Evolutionary conservation across 331 rosid species (phyloP).

Genomic region (Malus hybrid): DNA sequence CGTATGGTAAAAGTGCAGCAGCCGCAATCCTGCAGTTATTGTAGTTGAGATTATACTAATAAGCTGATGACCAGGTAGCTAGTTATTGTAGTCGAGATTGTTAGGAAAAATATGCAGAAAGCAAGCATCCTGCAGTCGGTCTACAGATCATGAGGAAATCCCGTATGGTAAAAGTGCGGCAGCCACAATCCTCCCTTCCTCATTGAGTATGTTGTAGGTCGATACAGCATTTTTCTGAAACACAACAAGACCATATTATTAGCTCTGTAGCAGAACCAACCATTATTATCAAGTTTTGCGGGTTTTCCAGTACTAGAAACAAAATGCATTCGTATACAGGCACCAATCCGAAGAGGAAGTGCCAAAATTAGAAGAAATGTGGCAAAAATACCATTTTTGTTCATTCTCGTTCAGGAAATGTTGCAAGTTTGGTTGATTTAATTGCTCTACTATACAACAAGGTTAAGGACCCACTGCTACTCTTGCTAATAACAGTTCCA

Average conservation of each 20-base stretch:
- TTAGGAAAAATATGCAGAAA: background rate
- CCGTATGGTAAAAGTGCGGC: slow-evolving; percentile 85
- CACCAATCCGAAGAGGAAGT: background rate
- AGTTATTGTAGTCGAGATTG: background rate
- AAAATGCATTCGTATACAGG: background rate
- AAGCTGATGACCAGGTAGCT: no score
- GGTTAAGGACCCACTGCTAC: background rate
- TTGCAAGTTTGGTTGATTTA: background rate
- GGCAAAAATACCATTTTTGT: background rate
- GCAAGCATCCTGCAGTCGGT: background rate
- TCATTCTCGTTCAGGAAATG: background rate
- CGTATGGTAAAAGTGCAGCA: no score
- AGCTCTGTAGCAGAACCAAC: background rate
- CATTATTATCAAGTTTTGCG: no score
- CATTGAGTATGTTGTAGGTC: slow-evolving; percentile 85
- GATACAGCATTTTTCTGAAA: slow-evolving; percentile 75
- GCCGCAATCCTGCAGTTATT: no score
- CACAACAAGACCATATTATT: background rate
- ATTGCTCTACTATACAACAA: background rate
- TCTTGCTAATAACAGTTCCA: no score
- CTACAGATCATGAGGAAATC: slow-evolving; percentile 53
- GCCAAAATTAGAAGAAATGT: background rate
- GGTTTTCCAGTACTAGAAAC: background rate
- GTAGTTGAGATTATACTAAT: no score
- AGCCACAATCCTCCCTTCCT: slow-evolving; percentile 91